Conservation (phyloP, 2,329 filamentous ascomycete genomes). For the Zymoseptoria ardabiliae region DNA sequence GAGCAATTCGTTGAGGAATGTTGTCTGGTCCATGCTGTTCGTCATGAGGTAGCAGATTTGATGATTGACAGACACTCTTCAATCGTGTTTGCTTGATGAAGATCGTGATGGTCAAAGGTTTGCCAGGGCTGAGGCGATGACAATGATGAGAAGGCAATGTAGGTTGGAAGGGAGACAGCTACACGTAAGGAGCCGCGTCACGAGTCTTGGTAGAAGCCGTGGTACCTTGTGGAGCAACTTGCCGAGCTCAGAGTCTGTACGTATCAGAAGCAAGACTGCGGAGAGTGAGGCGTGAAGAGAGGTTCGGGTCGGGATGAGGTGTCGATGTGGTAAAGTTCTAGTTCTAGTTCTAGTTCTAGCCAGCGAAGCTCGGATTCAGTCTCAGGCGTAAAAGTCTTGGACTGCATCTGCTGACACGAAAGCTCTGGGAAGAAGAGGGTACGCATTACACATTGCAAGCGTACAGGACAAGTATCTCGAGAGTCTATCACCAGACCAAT, state of each 20-base stretch:
- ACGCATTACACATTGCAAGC: too few relatives aligned
- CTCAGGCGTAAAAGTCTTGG: too few relatives aligned
- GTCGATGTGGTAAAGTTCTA: too few relatives aligned
- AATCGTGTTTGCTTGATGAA: neutral
- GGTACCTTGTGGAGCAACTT: neutral
- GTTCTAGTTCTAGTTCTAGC: too few relatives aligned
- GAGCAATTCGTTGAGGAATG: conserved; percentile 20
- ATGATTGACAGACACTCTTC: neutral
- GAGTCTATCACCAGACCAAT: too few relatives aligned
- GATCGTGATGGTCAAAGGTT: neutral
- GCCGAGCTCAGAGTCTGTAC: too few relatives aligned
- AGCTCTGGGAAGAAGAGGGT: too few relatives aligned
- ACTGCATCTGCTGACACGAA: too few relatives aligned
- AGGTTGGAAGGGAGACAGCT: neutral
- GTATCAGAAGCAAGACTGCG: neutral
- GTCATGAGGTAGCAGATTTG: neutral
- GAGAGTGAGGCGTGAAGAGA: neutral
- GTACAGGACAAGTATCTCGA: too few relatives aligned
- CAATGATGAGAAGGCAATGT: neutral
- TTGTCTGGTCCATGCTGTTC: conserved; percentile 19
- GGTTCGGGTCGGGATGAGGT: neutral
- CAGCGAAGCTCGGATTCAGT: too few relatives aligned
- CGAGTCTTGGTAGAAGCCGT: neutral
- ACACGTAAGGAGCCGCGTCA: neutral
- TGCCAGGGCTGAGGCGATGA: neutral